Evolutionary conservation across 306 rosid genomes (phyloP).

Genomic region (Fagus sylvatica): DNA sequence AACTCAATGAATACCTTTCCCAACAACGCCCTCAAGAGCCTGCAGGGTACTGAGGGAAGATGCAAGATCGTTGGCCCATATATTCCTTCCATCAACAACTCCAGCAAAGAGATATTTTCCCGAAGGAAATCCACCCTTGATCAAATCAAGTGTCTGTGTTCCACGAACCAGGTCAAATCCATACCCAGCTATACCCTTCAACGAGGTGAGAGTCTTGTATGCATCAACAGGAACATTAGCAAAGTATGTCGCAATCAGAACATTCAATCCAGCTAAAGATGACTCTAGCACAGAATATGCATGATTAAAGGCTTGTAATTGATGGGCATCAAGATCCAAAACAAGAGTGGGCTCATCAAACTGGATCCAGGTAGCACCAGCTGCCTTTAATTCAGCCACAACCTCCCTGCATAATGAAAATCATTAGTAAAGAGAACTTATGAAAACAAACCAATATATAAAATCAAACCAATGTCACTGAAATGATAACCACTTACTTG

Average conservation of each 20-base stretch:
- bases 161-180: constrained; percentile 90
- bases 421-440: constrained; percentile 1
- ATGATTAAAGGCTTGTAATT: constrained; percentile 60
- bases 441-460: neutral
- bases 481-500: constrained; percentile 43
- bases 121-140: constrained; percentile 69
- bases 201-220: constrained; percentile 65
- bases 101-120: constrained; percentile 84
- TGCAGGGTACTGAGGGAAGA: constrained; percentile 58
- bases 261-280: constrained; percentile 64
- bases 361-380: constrained; percentile 86
- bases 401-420: constrained; percentile 58
- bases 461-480: constrained; percentile 6
- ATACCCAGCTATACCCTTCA: constrained; percentile 72
- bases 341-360: constrained; percentile 86
- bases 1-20: constrained; percentile 52
- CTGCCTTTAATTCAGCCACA: constrained; percentile 69
- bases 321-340: constrained; percentile 65
- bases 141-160: constrained; percentile 68
- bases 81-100: constrained; percentile 87
- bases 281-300: constrained; percentile 69
- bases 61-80: constrained; percentile 81
- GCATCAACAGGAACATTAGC: constrained; percentile 75
- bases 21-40: constrained; percentile 59
- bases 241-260: constrained; percentile 73